Evolutionary conservation across 2,329 filamentous ascomycete species (phyloP), one percentile per base, ranked within the genome.

Genomic region (Capronia epimyces): DNA sequence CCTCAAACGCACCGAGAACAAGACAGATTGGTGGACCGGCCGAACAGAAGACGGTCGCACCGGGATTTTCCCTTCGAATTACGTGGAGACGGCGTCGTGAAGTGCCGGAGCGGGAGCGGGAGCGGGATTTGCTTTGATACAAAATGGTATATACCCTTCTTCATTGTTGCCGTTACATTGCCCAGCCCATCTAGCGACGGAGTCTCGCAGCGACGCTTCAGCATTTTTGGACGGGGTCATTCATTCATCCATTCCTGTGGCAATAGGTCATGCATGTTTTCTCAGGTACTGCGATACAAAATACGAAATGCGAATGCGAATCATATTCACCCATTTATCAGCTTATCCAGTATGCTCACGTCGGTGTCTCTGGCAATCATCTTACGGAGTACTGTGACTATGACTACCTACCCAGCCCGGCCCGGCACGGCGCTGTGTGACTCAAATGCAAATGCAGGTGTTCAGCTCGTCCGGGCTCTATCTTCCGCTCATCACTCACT

Each of bases 11-110:
- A 97, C 91, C 3, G 88, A 97, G 3, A 96, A 86, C 62, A 86
- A 88, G 52, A 90, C 89, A 50, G 91, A 97, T 68, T 97, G 91
- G 91, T 97, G 91, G 93, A 97, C 91, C 15, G 93, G 93, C 21
- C 84, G 86, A 70, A 83, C 96, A 64, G 90, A 90, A 24, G 79
- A 82, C 59, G 59, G 59, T 8, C 80, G 83, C 61, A 87, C 90
- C 49, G 93, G 93, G 31, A 95, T 96, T 59, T 98, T 98, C 71
- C 93, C 93, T 34, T 57, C 53, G 18, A 62, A 62, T 43, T 62
- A 62, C 45, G 54, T 62, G 25, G 58, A 61, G 42, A 56, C 59
- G 20, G 53, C 56, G 16, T 41, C 57, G 21, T 60, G 47, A 60
- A 37, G 15, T 29, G 10, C n/a, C 13, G 13, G 16, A 15, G 7